These are phyloP conservation scores for Trichophyton simii DNA, from an alignment of 2,329 filamentous ascomycete genomes.

Conservation along the genomic window DNA sequence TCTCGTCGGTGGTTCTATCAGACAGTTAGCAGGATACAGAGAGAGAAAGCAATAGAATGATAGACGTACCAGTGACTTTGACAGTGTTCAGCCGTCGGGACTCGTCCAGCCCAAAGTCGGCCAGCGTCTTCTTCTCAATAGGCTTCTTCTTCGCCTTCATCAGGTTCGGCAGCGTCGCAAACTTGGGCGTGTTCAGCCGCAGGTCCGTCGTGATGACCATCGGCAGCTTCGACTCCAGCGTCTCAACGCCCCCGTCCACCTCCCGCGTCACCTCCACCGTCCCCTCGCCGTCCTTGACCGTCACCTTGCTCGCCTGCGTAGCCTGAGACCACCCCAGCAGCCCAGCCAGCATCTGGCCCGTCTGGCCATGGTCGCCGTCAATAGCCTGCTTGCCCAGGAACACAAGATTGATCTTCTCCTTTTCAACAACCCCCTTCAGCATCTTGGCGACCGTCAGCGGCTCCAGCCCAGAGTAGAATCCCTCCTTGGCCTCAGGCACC, in stretches of 20 bases:
- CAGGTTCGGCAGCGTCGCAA: constrained; percentile 91
- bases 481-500: constrained; percentile 50
- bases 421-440: constrained; percentile 63
- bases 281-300: constrained; percentile 56
- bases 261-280: constrained; percentile 69
- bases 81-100: constrained; percentile 71
- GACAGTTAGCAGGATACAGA: constrained; percentile 13
- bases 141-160: constrained; percentile 99
- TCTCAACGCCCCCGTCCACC: constrained; percentile 92
- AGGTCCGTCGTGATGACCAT: constrained; percentile 93
- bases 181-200: constrained; percentile 85
- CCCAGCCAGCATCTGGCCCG: constrained; percentile 94
- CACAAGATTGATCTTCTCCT: constrained; percentile 81
- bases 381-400: constrained; percentile 96
- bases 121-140: constrained; percentile 77
- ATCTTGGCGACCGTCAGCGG: constrained; percentile 88
- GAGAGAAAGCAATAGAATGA: background rate
- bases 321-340: constrained; percentile 87
- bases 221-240: constrained; percentile 69
- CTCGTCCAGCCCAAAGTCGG: constrained; percentile 66
- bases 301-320: constrained; percentile 78
- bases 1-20: constrained; percentile 65
- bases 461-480: constrained; percentile 51
- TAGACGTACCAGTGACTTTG: constrained; percentile 59
- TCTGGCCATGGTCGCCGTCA: constrained; percentile 91